Percentiles rank a stretch among this genome's conserved stretches.
Conservation (phyloP, 2,329 filamentous ascomycete genomes). For the Bipolaris sorokiniana region DNA sequence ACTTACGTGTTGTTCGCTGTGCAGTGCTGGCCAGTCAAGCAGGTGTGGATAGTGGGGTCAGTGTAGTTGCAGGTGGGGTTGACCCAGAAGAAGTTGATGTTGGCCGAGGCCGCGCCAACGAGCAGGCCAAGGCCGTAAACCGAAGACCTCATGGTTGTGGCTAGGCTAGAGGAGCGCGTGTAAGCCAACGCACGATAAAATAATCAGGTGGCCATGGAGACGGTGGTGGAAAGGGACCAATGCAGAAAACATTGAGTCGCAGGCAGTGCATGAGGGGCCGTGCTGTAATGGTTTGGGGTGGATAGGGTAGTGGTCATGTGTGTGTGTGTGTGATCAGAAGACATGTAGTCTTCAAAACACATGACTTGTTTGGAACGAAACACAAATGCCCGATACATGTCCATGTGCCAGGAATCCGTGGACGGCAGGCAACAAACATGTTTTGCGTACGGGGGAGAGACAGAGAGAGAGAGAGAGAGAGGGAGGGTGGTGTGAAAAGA, state of each 20-base stretch:
- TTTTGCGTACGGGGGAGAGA: too few species aligned
- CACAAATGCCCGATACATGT: too few species aligned
- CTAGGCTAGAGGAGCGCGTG: constrained; percentile 15
- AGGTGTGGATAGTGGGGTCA: constrained; percentile 30
- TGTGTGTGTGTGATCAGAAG: constrained; percentile 3
- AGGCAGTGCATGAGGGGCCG: not conserved
- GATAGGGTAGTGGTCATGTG: constrained; percentile 2
- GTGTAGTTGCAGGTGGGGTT: constrained; percentile 52
- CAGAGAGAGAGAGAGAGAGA: not conserved
- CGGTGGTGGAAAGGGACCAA: not conserved
- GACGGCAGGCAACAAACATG: too few species aligned
- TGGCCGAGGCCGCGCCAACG: constrained; percentile 50
- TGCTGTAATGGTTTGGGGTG: not conserved
- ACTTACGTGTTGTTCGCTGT: constrained; percentile 44
- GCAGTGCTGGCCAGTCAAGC: constrained; percentile 50
- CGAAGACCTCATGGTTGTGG: constrained; percentile 37
- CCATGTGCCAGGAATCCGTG: too few species aligned
- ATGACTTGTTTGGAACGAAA: too few species aligned
- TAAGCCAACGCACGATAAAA: constrained; percentile 20
- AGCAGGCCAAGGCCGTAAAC: constrained; percentile 41
- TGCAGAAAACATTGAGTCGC: not conserved
- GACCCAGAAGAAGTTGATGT: constrained; percentile 58
- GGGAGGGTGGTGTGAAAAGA: constrained; percentile 4
- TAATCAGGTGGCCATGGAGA: not conserved
- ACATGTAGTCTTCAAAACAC: not conserved